These are phyloP conservation scores for Peniophora sp. DNA, from an alignment of 1,284 basidiomycete genomes.

Conservation along the genomic window DNA sequence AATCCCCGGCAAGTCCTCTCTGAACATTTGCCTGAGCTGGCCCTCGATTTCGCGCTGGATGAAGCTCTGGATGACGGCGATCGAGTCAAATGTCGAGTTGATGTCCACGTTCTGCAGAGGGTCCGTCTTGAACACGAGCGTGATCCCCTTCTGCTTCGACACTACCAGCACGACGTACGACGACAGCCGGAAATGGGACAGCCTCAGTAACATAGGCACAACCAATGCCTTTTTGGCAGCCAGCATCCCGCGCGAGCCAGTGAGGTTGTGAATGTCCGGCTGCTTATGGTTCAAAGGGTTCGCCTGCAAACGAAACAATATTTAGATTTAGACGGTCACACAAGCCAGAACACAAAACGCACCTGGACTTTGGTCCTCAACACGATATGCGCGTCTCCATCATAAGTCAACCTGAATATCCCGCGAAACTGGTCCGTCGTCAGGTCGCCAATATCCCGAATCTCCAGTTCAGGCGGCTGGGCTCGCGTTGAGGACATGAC, in stretches of 20 bases:
- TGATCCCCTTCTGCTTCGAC: slow-evolving; percentile 95
- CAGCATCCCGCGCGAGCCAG: slow-evolving; percentile 74
- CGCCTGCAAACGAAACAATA: slow-evolving; percentile 43
- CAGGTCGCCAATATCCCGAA: slow-evolving; percentile 96
- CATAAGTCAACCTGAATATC: slow-evolving; percentile 93
- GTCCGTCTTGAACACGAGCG: slow-evolving; percentile 99
- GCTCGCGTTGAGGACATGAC: neutral
- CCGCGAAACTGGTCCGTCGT: slow-evolving; percentile 95
- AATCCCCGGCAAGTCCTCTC: slow-evolving; percentile 94
- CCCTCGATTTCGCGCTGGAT: slow-evolving; percentile 96
- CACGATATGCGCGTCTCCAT: slow-evolving; percentile 94
- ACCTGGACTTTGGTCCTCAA: slow-evolving; percentile 96
- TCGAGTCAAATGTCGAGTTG: slow-evolving; percentile 95
- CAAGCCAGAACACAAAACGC: slow-evolving; percentile 14
- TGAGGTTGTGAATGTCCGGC: slow-evolving; percentile 72
- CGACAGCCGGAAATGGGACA: slow-evolving; percentile 88
- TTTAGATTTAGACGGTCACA: neutral
- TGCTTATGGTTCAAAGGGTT: slow-evolving; percentile 93
- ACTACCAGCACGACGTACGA: slow-evolving; percentile 98
- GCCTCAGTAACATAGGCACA: slow-evolving; percentile 97
- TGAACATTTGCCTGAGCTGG: slow-evolving; percentile 95
- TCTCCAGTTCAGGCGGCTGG: slow-evolving; percentile 94
- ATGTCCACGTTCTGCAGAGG: slow-evolving; percentile 98
- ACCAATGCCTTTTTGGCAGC: slow-evolving; percentile 90
- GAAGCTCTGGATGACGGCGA: slow-evolving; percentile 95